These are phyloP conservation scores for Xylaria sp. DNA, from an alignment of 2,329 filamentous ascomycete genomes.

Conservation along the genomic window DNA sequence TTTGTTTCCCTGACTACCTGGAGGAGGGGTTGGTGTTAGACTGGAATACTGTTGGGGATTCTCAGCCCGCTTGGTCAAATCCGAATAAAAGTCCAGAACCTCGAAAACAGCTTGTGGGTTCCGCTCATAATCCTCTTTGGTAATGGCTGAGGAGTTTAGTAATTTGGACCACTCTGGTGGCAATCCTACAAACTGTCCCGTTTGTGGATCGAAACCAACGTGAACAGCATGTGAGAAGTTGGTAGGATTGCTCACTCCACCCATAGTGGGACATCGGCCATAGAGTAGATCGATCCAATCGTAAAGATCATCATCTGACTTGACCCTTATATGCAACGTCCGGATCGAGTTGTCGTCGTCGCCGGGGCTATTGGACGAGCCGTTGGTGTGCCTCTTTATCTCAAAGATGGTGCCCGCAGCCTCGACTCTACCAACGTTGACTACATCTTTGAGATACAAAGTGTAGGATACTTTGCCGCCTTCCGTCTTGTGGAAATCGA, in stretches of 20 bases:
- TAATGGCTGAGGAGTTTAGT: slow-evolving; percentile 94
- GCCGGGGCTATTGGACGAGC: slow-evolving; percentile 75
- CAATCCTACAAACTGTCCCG: slow-evolving; percentile 92
- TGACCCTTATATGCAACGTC: slow-evolving; percentile 91
- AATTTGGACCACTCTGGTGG: slow-evolving; percentile 98
- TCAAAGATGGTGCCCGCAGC: slow-evolving; percentile 93
- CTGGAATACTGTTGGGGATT: slow-evolving; percentile 76
- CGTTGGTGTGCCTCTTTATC: slow-evolving; percentile 80
- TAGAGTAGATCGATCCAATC: slow-evolving; percentile 99
- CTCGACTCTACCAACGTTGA: slow-evolving; percentile 90
- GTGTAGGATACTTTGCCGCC: slow-evolving; percentile 88
- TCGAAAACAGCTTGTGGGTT: slow-evolving; percentile 89
- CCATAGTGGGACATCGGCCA: slow-evolving; percentile 95
- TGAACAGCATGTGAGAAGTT: slow-evolving; percentile 98
- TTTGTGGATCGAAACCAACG: slow-evolving; percentile 95
- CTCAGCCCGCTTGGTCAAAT: slow-evolving; percentile 80
- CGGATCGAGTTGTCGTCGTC: slow-evolving; percentile 84
- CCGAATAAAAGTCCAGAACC: slow-evolving; percentile 86
- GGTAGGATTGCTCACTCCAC: slow-evolving; percentile 96
- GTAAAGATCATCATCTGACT: slow-evolving; percentile 95
- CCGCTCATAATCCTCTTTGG: slow-evolving; percentile 97
- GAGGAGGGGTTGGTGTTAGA: slow-evolving; percentile 74
- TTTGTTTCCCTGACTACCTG: slow-evolving; percentile 67
- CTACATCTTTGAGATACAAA: slow-evolving; percentile 86
- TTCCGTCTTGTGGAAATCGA: slow-evolving; percentile 95